A percentile compares a stretch with the other conserved stretches of the same genome.
These are phyloP conservation scores for Ogataea trehaloabstinens DNA, from an alignment of 805 yeast species.

Conservation along the genomic window DNA sequence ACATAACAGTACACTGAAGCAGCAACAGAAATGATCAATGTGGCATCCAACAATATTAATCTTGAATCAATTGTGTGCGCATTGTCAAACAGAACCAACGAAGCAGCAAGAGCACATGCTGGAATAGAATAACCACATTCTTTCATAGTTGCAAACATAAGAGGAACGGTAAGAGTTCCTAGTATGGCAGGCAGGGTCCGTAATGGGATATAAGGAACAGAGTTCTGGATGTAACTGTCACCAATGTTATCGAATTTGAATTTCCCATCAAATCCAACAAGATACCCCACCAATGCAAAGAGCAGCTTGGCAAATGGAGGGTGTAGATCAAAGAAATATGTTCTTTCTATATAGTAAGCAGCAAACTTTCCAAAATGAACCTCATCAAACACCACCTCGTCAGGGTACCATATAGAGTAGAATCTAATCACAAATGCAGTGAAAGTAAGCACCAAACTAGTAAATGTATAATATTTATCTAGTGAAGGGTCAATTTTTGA, in stretches of 20 bases:
- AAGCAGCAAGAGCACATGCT: constrained; percentile 73
- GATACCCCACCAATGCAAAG: constrained; percentile 86
- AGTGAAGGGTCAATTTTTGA: constrained; percentile 22
- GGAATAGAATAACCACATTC: constrained; percentile 77
- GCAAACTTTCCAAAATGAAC: constrained; percentile 88
- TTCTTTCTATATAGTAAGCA: constrained; percentile 79
- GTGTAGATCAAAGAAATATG: constrained; percentile 94
- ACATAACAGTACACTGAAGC: constrained; percentile 74
- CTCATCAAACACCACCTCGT: constrained; percentile 81
- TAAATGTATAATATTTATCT: constrained; percentile 32
- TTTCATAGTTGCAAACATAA: constrained; percentile 81
- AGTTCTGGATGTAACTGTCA: constrained; percentile 68
- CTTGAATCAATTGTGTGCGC: constrained; percentile 91
- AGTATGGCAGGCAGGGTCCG: constrained; percentile 77
- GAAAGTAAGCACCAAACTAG: constrained; percentile 38
- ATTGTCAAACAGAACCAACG: constrained; percentile 79
- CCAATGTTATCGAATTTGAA: constrained; percentile 93
- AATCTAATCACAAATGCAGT: constrained; percentile 56
- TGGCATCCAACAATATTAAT: constrained; percentile 87
- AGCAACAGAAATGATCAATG: constrained; percentile 81
- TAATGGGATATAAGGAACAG: constrained; percentile 84
- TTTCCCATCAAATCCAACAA: constrained; percentile 87
- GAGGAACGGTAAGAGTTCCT: constrained; percentile 79
- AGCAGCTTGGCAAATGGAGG: constrained; percentile 96
- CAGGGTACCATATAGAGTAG: constrained; percentile 59